Base-by-base conservation (phyloP, 352 stramenopile genomes). In the Pythium rishiriense region DNA sequence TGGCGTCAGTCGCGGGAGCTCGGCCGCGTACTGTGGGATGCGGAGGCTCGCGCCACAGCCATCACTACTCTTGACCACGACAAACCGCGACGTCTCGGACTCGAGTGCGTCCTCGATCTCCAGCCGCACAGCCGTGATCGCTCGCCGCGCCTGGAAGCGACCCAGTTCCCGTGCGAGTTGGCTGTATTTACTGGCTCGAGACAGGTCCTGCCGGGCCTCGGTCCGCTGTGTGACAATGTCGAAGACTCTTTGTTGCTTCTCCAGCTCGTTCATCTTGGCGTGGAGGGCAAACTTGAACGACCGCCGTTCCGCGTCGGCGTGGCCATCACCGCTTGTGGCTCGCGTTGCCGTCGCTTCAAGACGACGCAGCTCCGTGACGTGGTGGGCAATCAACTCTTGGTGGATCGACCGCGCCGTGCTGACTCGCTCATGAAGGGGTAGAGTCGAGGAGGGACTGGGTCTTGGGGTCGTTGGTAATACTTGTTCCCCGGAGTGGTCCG, bases 221-320 rank as follows among this genome's bases (percentile, higher is more conserved):
- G 31, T 51, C 45, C 45, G 45, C 9, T 31, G 45, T 1, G 22
- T n/a, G 4, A 51, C 24, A 8, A 11, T 4, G 10, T 31, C 6
- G n/a, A 51, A 51, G 22, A 31, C 24, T 8, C n/a, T 12, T 8
- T 21, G 9, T 33, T 51, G 45, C 45, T 51, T 4, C 45, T 15
- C 45, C 45, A 51, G 22, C 45, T 51, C 45, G 6, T 33, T 51
- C 15, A 51, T 10, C 45, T 51, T 51, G 45, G 22, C 45, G 8
- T 11, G 45, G 17, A 51, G 1, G 6, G 45, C 45, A 51, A 51
- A 29, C 45, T 35, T 51, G 15, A 51, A 33, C 5, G 45, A 21
- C 3, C 45, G 45, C 4, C 5, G 22, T 4, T 31, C 11, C 4
- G 45, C 45, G 45, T 51, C 21, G 12, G 37, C 6, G 37, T 14